Evolutionary conservation across 1,139 yeast genomes (phyloP).

Genomic region (Pichia cactophila): DNA sequence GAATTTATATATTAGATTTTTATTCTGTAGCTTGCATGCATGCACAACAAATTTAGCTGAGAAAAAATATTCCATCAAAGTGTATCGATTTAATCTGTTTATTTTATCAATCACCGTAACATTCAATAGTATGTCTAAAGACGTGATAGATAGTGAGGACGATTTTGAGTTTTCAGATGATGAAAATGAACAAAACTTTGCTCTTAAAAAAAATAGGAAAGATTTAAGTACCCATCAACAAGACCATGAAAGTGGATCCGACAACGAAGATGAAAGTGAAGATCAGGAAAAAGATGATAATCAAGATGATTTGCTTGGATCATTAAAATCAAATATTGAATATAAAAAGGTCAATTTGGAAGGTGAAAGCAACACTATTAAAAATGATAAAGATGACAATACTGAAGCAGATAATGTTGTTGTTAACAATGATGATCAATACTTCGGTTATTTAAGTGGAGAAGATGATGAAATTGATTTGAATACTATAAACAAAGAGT

Average conservation of each 20-base stretch:
- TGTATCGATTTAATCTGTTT: not conserved
- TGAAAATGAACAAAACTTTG: constrained; percentile 1
- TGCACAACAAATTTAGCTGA: no score
- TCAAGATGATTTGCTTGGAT: not conserved
- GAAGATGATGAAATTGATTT: constrained; percentile 14
- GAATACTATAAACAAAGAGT: constrained; percentile 11
- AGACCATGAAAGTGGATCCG: constrained; percentile 8
- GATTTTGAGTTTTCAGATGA: constrained; percentile 11
- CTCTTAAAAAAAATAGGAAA: constrained; percentile 2
- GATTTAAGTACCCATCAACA: not conserved
- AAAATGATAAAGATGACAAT: constrained; percentile 3
- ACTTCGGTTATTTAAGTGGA: constrained; percentile 10
- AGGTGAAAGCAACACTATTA: no score
- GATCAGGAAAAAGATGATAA: constrained; percentile 10
- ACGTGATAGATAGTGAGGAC: constrained; percentile 1
- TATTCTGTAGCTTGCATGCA: not conserved
- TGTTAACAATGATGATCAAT: constrained; percentile 14
- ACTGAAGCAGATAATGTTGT: not conserved
- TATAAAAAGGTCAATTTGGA: no score
- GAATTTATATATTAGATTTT: no score
- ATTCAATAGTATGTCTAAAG: not conserved
- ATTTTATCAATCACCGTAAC: not conserved
- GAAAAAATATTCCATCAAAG: no score
- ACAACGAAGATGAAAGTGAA: constrained; percentile 7
- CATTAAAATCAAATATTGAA: no score